Evolutionary conservation across 78 protist genomes (phyloP), one percentile per base, ranked within the genome.

Genomic region (Dictyostelium brefeldianum): DNA sequence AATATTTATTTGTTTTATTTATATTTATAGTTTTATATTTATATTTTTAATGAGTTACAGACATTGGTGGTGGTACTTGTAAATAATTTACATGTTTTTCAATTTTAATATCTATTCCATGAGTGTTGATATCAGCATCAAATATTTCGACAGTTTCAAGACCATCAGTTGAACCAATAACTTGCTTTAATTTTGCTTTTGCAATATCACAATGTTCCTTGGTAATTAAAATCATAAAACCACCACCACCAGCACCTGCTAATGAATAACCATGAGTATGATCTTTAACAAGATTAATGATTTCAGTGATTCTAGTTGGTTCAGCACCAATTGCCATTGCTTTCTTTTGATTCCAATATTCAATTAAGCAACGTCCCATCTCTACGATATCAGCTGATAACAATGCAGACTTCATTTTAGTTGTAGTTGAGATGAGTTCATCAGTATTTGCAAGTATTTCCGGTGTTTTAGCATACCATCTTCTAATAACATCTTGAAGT

Each of bases 171-270:
- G 6, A 17, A 18, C 46, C 31, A 36, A 73, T 46, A n/a, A n/a
- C 22, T 4, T 36, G n/a, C 46, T 73, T 20, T 47, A 73, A 29
- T 73, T 73, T 73, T 20, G 8, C 20, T 73, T 73, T 73, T 46
- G 56, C n/a, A 15, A 20, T n/a, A 46, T 20, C 12, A 18, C 56
- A 46, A 46, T 51, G 48, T 54, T 87, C 93, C 64, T 82, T 80
- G 41, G 90, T 94, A 22, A 96, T 77, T 17, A 36, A 25, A 8
- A 91, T 9, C 83, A 96, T 20, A 70, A 96, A 96, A 7, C 97
- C 97, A 67, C 97, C 97, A 10, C 97, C 97, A 17, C 97, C 97
- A 3, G 97, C 97, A 59, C 97, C 97, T 1, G 81, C 80, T 31
- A 96, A 67, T 22, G 97, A 43, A 18, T 70, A 50, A 18, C 97